phyloP scores from a whole-genome alignment of 148 eudicot genomes.

The Rheum nobile region DNA sequence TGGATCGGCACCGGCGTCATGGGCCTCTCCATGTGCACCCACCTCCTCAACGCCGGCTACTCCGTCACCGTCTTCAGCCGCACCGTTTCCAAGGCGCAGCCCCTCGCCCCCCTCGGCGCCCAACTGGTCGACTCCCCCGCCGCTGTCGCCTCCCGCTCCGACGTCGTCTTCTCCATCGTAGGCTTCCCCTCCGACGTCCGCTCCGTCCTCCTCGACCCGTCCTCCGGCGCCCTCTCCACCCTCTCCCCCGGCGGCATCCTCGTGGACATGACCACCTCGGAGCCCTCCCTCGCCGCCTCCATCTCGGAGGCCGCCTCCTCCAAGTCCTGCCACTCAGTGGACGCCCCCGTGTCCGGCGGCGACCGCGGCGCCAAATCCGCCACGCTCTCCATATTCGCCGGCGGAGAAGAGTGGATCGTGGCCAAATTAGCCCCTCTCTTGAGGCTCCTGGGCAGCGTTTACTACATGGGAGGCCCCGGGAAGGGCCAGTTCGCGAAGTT shows the following conservation, averaged over 20 bases:
- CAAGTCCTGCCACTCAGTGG: slow-evolving; percentile 39
- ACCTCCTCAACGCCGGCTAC: slow-evolving; percentile 86
- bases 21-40: slow-evolving; percentile 91
- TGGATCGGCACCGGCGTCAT: slow-evolving; percentile 98
- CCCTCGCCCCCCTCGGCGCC: slow-evolving; percentile 55
- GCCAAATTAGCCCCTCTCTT: slow-evolving; percentile 34
- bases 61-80: slow-evolving; percentile 77
- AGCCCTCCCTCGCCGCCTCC: slow-evolving; percentile 58
- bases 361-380: slow-evolving; percentile 65
- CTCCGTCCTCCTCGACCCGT: slow-evolving; percentile 51
- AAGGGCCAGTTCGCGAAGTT: slow-evolving; percentile 74
- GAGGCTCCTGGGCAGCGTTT: slow-evolving; percentile 38
- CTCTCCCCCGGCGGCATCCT: slow-evolving; percentile 41
- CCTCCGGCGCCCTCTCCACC: slow-evolving; percentile 42
- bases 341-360: slow-evolving; percentile 97
- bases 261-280: slow-evolving; percentile 97
- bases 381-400: slow-evolving; percentile 67
- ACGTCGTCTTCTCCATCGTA: slow-evolving; percentile 92
- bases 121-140: slow-evolving; percentile 45
- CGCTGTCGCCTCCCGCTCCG: slow-evolving; percentile 61
- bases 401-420: slow-evolving; percentile 44
- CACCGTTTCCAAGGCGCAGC: slow-evolving; percentile 67
- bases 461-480: slow-evolving; percentile 93
- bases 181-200: slow-evolving; percentile 91
- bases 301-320: slow-evolving; percentile 34